Evolutionary conservation across 2,329 filamentous ascomycete genomes (phyloP), one percentile per base, ranked within the genome.

Genomic region (Clarireedia paspali): DNA sequence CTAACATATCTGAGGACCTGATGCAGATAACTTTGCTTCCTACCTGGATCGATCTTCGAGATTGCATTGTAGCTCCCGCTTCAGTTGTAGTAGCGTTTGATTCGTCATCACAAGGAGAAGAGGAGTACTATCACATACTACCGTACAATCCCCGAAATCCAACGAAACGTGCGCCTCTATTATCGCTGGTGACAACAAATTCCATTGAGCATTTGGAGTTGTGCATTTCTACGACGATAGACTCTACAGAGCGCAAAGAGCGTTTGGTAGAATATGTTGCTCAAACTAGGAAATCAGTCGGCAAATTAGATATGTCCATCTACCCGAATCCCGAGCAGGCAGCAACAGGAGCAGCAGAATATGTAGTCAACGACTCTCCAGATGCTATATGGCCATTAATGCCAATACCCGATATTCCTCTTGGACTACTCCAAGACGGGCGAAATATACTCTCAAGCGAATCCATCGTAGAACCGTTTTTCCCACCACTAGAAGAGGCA

Each of bases 141-240:
- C 58, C 60, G n/a, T 50, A 17, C 40, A 49, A 57, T 52, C 46
- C 55, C 20, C 50, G 50, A 6, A 55, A 55, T 40, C 52, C 51
- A 4, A 55, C 53, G 7, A 56, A 47, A 34, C 47, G 59, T 9
- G 62, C 54, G 17, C 64, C 65, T 12, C 38, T 68, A 9, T 36
- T 70, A 7, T 64, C 60, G 12, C 56, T 70, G 10, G 55, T 66
- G 7, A 56, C 65, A 6, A 55, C 59, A 9, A 57, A 67, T 40
- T 70, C 68, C 2, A 50, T 66, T 24, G 67, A 70, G 46, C 67
- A 70, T 57, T 50, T 70, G n/a, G 64, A 69, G 15, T 55, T 61
- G 27, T 67, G 62, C 30, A 55, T 68, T 26, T 52, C 60, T 6
- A 53, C 58, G 17, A 47, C 55, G 24, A 42, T 65, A 2, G 57